phyloP scores from a whole-genome alignment of 2,329 filamentous ascomycete genomes.

The Hirsutella thompsonii region DNA sequence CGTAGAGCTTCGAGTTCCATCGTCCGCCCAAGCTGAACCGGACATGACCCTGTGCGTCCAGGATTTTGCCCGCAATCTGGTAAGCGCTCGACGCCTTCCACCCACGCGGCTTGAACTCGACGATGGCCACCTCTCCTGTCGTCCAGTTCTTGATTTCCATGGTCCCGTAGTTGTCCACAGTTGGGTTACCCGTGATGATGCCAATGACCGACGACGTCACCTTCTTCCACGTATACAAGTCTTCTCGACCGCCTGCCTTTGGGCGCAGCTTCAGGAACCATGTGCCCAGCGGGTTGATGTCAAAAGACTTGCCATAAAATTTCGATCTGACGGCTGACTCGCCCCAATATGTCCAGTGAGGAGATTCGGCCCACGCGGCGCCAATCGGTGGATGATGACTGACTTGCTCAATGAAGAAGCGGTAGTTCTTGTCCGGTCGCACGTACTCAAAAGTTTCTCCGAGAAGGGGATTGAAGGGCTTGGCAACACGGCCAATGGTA shows the following conservation, averaged over 20 bases:
- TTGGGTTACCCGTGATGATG: slow-evolving; percentile 92
- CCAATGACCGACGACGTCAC: slow-evolving; percentile 95
- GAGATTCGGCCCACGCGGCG: slow-evolving; percentile 82
- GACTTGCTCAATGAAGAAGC: slow-evolving; percentile 97
- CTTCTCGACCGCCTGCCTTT: slow-evolving; percentile 59
- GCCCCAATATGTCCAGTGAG: slow-evolving; percentile 95
- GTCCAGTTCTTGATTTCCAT: slow-evolving; percentile 99
- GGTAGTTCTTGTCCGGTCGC: slow-evolving; percentile 90
- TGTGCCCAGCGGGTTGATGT: slow-evolving; percentile 89
- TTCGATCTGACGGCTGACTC: slow-evolving; percentile 93
- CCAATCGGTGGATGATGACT: slow-evolving; percentile 94
- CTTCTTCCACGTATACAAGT: slow-evolving; percentile 98
- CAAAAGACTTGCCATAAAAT: slow-evolving; percentile 95
- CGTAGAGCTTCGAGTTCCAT: slow-evolving; percentile 97
- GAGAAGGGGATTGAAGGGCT: slow-evolving; percentile 92
- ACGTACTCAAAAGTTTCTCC: slow-evolving; percentile 97
- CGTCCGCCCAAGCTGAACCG: slow-evolving; percentile 83
- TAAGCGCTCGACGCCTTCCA: slow-evolving; percentile 94
- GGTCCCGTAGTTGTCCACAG: slow-evolving; percentile 92
- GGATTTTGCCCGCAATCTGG: slow-evolving; percentile 74
- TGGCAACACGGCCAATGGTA: slow-evolving; percentile 90
- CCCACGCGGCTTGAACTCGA: slow-evolving; percentile 90
- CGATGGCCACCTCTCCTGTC: slow-evolving; percentile 75
- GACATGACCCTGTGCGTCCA: slow-evolving; percentile 66
- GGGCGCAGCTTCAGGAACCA: slow-evolving; percentile 89